A percentile compares a stretch with the other conserved stretches of the same genome.
phyloP scores from a whole-genome alignment of 2,329 filamentous ascomycete species.

The Hymenoscyphus occultus region DNA sequence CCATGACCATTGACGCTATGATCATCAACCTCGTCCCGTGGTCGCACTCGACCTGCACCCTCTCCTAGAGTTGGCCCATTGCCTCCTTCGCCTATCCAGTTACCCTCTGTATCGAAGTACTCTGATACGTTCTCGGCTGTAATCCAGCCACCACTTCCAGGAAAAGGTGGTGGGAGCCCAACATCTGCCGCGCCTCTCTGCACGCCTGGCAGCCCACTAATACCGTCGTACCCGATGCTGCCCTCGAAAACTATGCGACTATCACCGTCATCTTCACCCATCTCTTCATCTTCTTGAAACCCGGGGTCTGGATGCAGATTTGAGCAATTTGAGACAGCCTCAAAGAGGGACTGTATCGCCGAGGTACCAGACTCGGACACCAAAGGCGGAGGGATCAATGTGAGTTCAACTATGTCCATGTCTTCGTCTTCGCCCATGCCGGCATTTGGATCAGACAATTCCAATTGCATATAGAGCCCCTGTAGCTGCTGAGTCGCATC shows the following conservation, averaged over 20 bases:
- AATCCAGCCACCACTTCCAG: constrained; percentile 78
- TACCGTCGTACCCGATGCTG: constrained; percentile 46
- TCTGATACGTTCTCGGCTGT: constrained; percentile 88
- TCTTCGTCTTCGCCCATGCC: constrained; percentile 51
- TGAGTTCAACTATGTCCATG: constrained; percentile 65
- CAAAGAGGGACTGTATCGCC: constrained; percentile 45
- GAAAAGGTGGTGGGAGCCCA: constrained; percentile 62
- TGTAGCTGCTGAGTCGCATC: constrained; percentile 39
- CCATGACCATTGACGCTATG: constrained; percentile 45
- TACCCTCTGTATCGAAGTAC: constrained; percentile 77
- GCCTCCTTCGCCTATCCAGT: constrained; percentile 58
- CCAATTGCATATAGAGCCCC: constrained; percentile 65
- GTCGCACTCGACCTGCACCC: constrained; percentile 59
- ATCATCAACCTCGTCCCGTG: constrained; percentile 50
- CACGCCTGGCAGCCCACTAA: constrained; percentile 57
- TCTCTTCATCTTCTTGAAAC: constrained; percentile 52
- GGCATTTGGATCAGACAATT: constrained; percentile 53
- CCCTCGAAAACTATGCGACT: constrained; percentile 58
- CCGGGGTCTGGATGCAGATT: constrained; percentile 70
- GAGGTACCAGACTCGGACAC: constrained; percentile 26
- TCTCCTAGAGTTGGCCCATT: constrained; percentile 53
- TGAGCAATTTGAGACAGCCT: constrained; percentile 70
- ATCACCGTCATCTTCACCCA: constrained; percentile 49
- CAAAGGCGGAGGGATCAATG: constrained; percentile 52
- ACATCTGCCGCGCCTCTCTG: constrained; percentile 47